Evolutionary conservation across 352 stramenopile genomes (phyloP).

Genomic region (Globisporangium paddicum): DNA sequence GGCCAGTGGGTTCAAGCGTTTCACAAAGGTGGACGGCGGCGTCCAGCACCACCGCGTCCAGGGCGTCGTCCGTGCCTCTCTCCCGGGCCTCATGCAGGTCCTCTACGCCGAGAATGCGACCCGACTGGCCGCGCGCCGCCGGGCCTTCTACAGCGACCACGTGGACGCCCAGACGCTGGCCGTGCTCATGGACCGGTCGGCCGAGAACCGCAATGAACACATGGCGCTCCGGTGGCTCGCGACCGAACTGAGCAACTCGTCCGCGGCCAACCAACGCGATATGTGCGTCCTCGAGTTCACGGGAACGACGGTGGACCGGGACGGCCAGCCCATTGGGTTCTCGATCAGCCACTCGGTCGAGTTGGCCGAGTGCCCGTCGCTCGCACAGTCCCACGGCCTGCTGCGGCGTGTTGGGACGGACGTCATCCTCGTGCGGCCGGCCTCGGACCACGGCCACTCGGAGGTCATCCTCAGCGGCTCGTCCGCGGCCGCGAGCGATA

Average conservation of each 20-base stretch:
- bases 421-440: conserved; percentile 40
- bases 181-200: conserved; percentile 41
- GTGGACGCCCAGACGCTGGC: conserved; percentile 58
- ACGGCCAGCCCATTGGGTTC: conserved; percentile 54
- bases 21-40: conserved; percentile 39
- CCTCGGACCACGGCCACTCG: conserved; percentile 39
- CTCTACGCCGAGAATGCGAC: conserved; percentile 48
- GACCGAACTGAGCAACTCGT: conserved; percentile 45
- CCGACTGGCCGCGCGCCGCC: conserved; percentile 37
- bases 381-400: conserved; percentile 62
- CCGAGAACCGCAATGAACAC: conserved; percentile 49
- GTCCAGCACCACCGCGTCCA: conserved; percentile 54
- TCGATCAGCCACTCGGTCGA: conserved; percentile 57
- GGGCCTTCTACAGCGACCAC: conserved; percentile 49
- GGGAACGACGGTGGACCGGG: conserved; percentile 48
- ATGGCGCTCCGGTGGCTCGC: conserved; percentile 71
- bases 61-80: conserved; percentile 39
- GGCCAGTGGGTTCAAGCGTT: conserved; percentile 47
- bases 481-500: conserved; percentile 30
- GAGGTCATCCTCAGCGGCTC: conserved; percentile 50
- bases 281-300: conserved; percentile 75
- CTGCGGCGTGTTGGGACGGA: conserved; percentile 44
- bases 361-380: conserved; percentile 44
- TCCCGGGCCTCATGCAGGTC: conserved; percentile 59
- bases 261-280: conserved; percentile 47